Evolutionary conservation across 1,284 basidiomycete genomes (phyloP).

Genomic region (Pyrrhoderma lamaoense): DNA sequence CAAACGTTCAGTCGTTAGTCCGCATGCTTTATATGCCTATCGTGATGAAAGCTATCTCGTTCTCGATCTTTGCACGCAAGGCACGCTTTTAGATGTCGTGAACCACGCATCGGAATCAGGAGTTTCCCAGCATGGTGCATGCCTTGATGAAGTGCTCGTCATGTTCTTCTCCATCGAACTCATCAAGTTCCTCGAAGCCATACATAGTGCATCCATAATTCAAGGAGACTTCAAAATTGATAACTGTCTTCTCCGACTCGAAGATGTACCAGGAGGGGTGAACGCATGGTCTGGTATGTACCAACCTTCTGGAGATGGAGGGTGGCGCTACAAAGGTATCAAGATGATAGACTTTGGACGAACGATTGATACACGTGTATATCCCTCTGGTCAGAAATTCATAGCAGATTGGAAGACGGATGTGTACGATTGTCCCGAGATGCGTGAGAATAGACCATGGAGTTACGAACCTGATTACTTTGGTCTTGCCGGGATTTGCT

Average conservation of each 20-base stretch:
- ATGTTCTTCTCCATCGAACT: conserved; percentile 95
- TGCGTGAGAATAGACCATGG: conserved; percentile 80
- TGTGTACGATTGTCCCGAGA: conserved; percentile 85
- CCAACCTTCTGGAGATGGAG: conserved; percentile 65
- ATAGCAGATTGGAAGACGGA: conserved; percentile 85
- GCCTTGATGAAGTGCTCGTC: conserved; percentile 89
- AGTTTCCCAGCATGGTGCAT: conserved; percentile 61
- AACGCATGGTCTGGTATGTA: conserved; percentile 73
- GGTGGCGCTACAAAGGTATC: conserved; percentile 86
- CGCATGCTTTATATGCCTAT: conserved; percentile 75
- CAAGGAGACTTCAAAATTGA: conserved; percentile 99
- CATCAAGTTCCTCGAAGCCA: conserved; percentile 72
- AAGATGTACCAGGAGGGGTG: conserved; percentile 67
- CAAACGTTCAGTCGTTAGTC: conserved; percentile 61
- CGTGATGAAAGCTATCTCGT: conserved; percentile 88
- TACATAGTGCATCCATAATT: conserved; percentile 81
- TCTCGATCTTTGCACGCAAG: conserved; percentile 85
- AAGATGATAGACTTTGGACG: conserved; percentile 96
- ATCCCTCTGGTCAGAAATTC: conserved; percentile 72
- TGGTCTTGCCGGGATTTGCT: conserved; percentile 87
- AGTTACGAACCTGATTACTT: conserved; percentile 95
- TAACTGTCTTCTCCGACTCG: conserved; percentile 90
- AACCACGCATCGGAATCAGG: conserved; percentile 73
- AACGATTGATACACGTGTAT: conserved; percentile 79
- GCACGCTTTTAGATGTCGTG: conserved; percentile 88